A percentile compares a stretch with the other conserved stretches of the same genome.
phyloP scores from a whole-genome alignment of 1,284 basidiomycete species.

The Sanghuangporus sanghuang region DNA sequence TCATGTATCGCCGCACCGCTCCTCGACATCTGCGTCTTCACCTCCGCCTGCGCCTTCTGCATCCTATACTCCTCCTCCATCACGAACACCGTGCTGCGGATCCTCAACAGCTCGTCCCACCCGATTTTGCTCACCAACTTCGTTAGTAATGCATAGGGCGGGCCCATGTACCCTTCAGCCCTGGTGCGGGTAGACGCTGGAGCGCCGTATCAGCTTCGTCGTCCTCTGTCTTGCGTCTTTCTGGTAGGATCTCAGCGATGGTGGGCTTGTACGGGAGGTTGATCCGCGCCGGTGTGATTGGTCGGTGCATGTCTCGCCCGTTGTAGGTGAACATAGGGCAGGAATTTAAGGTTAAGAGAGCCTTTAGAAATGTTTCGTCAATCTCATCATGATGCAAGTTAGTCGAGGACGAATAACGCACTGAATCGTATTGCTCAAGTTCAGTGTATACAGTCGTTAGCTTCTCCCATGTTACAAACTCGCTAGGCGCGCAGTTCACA shows the following conservation, averaged over 20 bases:
- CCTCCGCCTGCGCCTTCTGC: constrained; percentile 70
- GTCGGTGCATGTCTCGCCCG: constrained; percentile 90
- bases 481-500: constrained; percentile 95
- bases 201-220: constrained; percentile 93
- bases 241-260: constrained; percentile 79
- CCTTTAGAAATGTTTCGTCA: constrained; percentile 33
- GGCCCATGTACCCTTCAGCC: constrained; percentile 92
- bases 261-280: constrained; percentile 85
- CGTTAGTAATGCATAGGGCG: constrained; percentile 87
- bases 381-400: background rate
- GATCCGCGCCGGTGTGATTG: constrained; percentile 76
- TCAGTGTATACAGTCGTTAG: constrained; percentile 94
- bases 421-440: constrained; percentile 79
- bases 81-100: constrained; percentile 92
- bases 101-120: constrained; percentile 97
- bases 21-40: constrained; percentile 27
- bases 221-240: constrained; percentile 70
- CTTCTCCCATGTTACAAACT: constrained; percentile 99
- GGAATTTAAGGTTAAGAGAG: constrained; percentile 93
- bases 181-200: constrained; percentile 89
- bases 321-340: constrained; percentile 99
- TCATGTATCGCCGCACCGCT: constrained; percentile 44
- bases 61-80: constrained; percentile 99
- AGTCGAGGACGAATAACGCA: constrained; percentile 24
- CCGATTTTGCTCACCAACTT: constrained; percentile 90